Percentiles rank a stretch among this genome's conserved stretches.
Conservation (phyloP, 2,329 filamentous ascomycete species). For the Pyrenophora tritici-repentis region DNA sequence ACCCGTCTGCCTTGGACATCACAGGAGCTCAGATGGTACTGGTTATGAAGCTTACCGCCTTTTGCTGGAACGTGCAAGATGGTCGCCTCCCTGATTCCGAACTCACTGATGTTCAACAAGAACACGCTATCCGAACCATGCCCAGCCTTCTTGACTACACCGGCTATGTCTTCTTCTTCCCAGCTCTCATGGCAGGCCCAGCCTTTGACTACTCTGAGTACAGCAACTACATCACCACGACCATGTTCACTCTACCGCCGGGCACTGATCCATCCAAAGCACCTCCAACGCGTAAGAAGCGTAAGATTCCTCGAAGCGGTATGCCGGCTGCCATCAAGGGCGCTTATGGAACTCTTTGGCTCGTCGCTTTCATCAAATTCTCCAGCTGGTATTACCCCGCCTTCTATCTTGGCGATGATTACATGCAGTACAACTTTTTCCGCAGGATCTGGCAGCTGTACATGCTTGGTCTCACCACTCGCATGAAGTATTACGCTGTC, state of each 20-base stretch:
- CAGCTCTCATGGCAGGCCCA: conserved; percentile 83
- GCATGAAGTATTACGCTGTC: conserved; percentile 95
- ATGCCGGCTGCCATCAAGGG: conserved; percentile 82
- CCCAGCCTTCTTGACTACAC: conserved; percentile 80
- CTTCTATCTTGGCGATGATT: conserved; percentile 68
- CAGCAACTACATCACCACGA: conserved; percentile 86
- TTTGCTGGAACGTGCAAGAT: conserved; percentile 98
- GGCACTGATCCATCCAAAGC: conserved; percentile 83
- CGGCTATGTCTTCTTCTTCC: conserved; percentile 94
- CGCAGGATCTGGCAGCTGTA: conserved; percentile 79
- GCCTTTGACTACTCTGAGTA: conserved; percentile 96
- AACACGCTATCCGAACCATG: conserved; percentile 74
- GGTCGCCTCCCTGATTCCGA: conserved; percentile 78
- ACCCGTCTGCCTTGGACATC: conserved; percentile 76
- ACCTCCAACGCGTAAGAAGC: conserved; percentile 83
- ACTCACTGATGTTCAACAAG: conserved; percentile 85
- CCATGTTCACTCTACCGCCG: conserved; percentile 87
- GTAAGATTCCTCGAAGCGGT: conserved; percentile 88
- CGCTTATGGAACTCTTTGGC: conserved; percentile 74
- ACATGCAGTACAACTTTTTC: conserved; percentile 69
- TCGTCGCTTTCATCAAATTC: conserved; percentile 76
- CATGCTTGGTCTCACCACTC: conserved; percentile 78
- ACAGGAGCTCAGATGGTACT: conserved; percentile 96
- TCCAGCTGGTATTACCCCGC: conserved; percentile 68
- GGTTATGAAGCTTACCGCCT: conserved; percentile 95